Conservation (phyloP, 768 basidiomycete species). For the Mrakia frigida region DNA sequence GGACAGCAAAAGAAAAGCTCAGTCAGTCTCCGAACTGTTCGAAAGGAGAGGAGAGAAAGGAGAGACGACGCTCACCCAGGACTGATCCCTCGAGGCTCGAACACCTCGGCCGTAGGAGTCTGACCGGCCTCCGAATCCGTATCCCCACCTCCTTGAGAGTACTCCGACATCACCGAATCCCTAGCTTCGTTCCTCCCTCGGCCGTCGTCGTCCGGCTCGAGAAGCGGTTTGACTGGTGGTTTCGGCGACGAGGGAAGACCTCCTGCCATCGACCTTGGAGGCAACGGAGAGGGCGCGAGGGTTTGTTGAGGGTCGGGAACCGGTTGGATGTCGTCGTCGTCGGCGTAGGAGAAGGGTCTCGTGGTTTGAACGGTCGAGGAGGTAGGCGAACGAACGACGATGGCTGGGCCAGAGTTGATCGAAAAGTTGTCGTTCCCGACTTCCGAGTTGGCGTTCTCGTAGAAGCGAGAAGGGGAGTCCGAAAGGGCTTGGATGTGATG, state of each 20-base stretch:
- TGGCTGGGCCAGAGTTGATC: background rate
- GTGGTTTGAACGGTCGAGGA: background rate
- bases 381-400: background rate
- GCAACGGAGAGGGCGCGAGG: background rate
- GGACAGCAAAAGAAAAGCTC: too few species aligned
- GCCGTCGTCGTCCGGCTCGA: too few species aligned
- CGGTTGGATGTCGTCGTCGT: constrained; percentile 13
- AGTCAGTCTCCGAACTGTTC: too few species aligned
- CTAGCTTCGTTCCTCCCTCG: background rate
- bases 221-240: background rate
- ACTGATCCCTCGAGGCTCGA: background rate
- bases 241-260: constrained; percentile 3
- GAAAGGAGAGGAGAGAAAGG: too few species aligned
- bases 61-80: background rate
- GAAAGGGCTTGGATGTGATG: constrained; percentile 9
- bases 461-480: background rate
- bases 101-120: background rate
- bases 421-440: background rate
- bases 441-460: constrained; percentile 6
- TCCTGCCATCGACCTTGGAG: background rate
- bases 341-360: constrained; percentile 5
- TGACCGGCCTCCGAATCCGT: background rate
- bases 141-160: background rate
- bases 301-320: background rate
- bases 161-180: constrained; percentile 7